Evolutionary conservation across 2,329 filamentous ascomycete genomes (phyloP), one percentile per base, ranked within the genome.

Genomic region (Proliferodiscus dingleyae): DNA sequence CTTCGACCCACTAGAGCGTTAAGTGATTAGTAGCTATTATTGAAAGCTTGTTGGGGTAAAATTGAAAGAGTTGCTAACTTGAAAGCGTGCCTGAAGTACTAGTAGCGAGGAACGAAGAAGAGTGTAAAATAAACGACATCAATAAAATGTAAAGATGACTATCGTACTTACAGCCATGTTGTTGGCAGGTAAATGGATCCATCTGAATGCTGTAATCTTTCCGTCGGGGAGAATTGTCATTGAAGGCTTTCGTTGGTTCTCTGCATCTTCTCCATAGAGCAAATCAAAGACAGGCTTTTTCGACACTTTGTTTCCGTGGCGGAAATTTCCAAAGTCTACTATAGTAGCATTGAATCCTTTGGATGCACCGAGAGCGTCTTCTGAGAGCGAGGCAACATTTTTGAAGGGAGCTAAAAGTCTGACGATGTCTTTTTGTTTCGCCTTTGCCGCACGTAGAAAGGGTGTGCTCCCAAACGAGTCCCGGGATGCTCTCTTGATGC

Each of bases 1-100:
- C 49, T 45, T 60, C 57, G 5, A 60, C 49, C 57, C 57, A 60
- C n/a, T n/a, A n/a, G n/a, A n/a, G n/a, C n/a, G n/a, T n/a, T n/a
- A n/a, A n/a, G n/a, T n/a, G n/a, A n/a, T n/a, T n/a, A n/a, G n/a
- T n/a, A n/a, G n/a, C n/a, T n/a, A n/a, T n/a, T n/a, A n/a, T n/a
- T n/a, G n/a, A n/a, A n/a, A n/a, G n/a, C n/a, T n/a, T n/a, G n/a
- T n/a, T n/a, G n/a, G n/a, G n/a, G n/a, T n/a, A n/a, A n/a, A n/a
- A n/a, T n/a, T n/a, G n/a, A n/a, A n/a, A n/a, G n/a, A n/a, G n/a
- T n/a, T n/a, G n/a, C n/a, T n/a, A n/a, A n/a, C n/a, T n/a, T n/a
- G n/a, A n/a, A n/a, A n/a, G n/a, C n/a, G n/a, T n/a, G n/a, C n/a
- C n/a, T n/a, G n/a, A n/a, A n/a, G n/a, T n/a, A n/a, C n/a, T n/a